phyloP scores from a whole-genome alignment of 805 yeast genomes.

The Starmerella stellata region DNA sequence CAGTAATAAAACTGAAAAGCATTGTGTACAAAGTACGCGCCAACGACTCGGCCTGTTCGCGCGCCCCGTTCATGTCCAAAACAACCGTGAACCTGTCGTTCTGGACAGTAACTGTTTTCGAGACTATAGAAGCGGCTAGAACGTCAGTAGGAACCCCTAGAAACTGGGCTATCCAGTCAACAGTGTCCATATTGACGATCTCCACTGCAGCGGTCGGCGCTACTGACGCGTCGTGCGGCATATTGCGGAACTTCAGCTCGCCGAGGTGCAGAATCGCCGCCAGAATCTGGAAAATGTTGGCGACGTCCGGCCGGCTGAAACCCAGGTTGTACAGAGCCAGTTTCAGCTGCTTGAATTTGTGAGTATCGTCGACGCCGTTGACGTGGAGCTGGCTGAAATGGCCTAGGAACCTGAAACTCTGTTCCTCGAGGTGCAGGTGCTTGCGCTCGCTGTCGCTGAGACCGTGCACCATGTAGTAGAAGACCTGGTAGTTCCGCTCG shows the following conservation, averaged over 20 bases:
- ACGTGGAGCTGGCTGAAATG: conserved; percentile 27
- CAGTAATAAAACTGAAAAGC: conserved; percentile 26
- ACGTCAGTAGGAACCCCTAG: conserved; percentile 26
- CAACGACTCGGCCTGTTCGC: conserved; percentile 27
- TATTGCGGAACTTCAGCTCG: conserved; percentile 24
- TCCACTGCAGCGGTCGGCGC: conserved; percentile 24
- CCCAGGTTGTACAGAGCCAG: conserved; percentile 35
- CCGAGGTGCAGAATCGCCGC: conserved; percentile 30
- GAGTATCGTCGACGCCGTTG: conserved; percentile 31
- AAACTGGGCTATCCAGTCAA: conserved; percentile 24
- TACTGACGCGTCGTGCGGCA: conserved; percentile 22
- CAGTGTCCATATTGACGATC: conserved; percentile 22
- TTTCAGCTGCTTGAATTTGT: conserved; percentile 30
- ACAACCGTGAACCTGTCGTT: conserved; percentile 28
- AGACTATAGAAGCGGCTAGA: conserved; percentile 23
- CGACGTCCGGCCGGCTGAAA: conserved; percentile 30
- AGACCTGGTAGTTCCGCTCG: conserved; percentile 43
- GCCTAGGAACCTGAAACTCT: conserved; percentile 29
- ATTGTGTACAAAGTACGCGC: conserved; percentile 27
- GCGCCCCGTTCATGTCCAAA: conserved; percentile 27
- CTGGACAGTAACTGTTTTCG: conserved; percentile 25
- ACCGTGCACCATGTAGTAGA: conserved; percentile 39
- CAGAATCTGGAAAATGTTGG: conserved; percentile 32
- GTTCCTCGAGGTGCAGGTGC: conserved; percentile 27
- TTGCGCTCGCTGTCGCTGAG: conserved; percentile 27